Evolutionary conservation across 768 basidiomycete genomes (phyloP).

Genomic region (Xerocomellus intermedius): DNA sequence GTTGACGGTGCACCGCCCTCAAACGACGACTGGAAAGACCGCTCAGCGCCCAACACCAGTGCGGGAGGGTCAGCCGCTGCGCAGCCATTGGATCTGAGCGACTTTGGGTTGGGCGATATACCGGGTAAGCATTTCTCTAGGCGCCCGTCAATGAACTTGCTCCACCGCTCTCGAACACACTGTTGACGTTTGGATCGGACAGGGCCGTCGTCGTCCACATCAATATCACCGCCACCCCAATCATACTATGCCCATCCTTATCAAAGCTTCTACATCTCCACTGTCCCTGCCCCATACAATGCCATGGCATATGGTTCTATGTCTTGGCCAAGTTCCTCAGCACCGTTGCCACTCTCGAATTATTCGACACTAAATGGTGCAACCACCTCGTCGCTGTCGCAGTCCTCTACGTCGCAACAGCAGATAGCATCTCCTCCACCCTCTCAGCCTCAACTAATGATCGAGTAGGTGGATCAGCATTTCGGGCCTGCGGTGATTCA

Average conservation of each 20-base stretch:
- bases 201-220: conserved; percentile 41
- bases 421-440: conserved; percentile 30
- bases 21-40: conserved; percentile 43
- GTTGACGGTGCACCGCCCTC: conserved; percentile 29
- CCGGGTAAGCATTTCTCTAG: conserved; percentile 40
- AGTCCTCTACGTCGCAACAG: conserved; percentile 31
- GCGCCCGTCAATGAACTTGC: conserved; percentile 25
- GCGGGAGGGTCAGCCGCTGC: conserved; percentile 30
- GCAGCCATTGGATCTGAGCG: conserved; percentile 42
- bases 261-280: conserved; percentile 41
- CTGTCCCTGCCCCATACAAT: conserved; percentile 48
- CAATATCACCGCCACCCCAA: conserved; percentile 41
- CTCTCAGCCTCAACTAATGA: conserved; percentile 48
- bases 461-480: conserved; percentile 53
- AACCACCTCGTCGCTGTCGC: conserved; percentile 46
- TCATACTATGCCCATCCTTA: conserved; percentile 42
- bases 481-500: conserved; percentile 14
- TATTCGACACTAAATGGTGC: conserved; percentile 81
- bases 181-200: conserved; percentile 13
- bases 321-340: conserved; percentile 43
- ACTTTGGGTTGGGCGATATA: conserved; percentile 43
- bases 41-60: conserved; percentile 22
- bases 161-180: not conserved
- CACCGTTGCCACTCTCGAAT: conserved; percentile 59
- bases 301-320: conserved; percentile 52